Percentiles rank a stretch among this genome's conserved stretches.
phyloP scores from a whole-genome alignment of 495 filamentous ascomycete species.

The Chaetomium fimeti region DNA sequence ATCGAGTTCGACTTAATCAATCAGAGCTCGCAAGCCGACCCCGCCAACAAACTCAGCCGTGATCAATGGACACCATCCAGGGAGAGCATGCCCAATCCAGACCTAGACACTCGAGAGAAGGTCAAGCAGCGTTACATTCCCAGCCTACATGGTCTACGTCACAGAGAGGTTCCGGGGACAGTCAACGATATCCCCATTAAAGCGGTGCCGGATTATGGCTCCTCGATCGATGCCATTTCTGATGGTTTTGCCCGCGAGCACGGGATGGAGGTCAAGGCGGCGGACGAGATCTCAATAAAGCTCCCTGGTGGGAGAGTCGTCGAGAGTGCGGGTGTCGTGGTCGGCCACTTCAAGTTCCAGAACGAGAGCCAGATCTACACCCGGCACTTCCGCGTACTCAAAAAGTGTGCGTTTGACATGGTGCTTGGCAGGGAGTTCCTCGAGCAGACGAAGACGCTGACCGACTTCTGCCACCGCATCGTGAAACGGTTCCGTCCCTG shows the following conservation, averaged over 20 bases:
- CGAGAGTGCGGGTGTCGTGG: background rate
- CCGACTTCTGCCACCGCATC: conserved; percentile 2
- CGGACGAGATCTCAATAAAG: background rate
- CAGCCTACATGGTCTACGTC: background rate
- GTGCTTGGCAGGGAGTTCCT: conserved; percentile 5
- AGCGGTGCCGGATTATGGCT: background rate
- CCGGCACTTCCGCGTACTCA: background rate
- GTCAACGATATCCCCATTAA: background rate
- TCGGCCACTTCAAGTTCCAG: conserved; percentile 3
- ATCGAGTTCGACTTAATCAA: too few species aligned
- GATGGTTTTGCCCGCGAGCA: background rate
- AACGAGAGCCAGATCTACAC: background rate
- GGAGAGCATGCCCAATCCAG: background rate
- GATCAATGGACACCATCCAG: too few species aligned
- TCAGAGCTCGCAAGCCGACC: too few species aligned
- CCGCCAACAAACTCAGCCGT: too few species aligned
- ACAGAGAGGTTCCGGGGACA: background rate
- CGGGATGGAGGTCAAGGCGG: background rate
- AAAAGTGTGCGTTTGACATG: background rate
- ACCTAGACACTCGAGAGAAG: background rate
- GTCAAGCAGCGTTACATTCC: background rate
- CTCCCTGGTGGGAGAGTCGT: background rate
- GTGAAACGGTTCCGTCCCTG: background rate
- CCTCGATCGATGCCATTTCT: conserved; percentile 1
- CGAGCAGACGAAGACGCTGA: background rate